A percentile compares a stretch with the other conserved stretches of the same genome.
phyloP scores from a whole-genome alignment of 2,329 filamentous ascomycete species.

The Pseudopithomyces maydicus region DNA sequence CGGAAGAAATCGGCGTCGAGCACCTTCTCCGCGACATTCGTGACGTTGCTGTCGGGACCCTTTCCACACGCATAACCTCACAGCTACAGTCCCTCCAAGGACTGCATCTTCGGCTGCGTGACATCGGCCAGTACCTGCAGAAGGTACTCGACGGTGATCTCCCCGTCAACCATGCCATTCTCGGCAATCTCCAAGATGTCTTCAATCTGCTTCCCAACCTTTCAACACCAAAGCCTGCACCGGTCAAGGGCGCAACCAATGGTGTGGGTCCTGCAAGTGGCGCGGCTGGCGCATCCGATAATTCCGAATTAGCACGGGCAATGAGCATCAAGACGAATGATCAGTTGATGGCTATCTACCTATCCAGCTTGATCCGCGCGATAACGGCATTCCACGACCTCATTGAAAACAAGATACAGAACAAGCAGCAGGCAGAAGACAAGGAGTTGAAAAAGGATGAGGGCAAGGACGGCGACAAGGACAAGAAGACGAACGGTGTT shows the following conservation, averaged over 20 bases:
- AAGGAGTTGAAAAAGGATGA: conserved; percentile 74
- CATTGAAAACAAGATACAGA: conserved; percentile 99
- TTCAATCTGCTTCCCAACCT: conserved; percentile 98
- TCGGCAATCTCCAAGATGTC: conserved; percentile 98
- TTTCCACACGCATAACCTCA: conserved; percentile 95
- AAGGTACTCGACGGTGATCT: conserved; percentile 93
- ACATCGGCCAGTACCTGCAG: conserved; percentile 93
- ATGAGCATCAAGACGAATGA: conserved; percentile 99
- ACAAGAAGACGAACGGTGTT: conserved; percentile 61
- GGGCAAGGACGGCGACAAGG: conserved; percentile 68
- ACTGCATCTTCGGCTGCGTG: conserved; percentile 88
- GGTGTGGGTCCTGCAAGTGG: conserved; percentile 58
- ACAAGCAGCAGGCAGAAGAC: conserved; percentile 94
- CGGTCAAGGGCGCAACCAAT: conserved; percentile 52
- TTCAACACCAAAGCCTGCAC: conserved; percentile 73
- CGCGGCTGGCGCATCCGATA: conserved; percentile 57
- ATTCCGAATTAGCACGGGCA: conserved; percentile 87
- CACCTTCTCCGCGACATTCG: conserved; percentile 97
- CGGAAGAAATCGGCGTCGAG: conserved; percentile 98
- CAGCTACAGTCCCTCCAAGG: conserved; percentile 97
- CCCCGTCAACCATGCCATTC: conserved; percentile 94
- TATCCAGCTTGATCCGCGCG: conserved; percentile 93
- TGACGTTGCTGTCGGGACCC: conserved; percentile 94
- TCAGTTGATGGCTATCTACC: conserved; percentile 97
- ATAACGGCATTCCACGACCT: conserved; percentile 99